phyloP scores from a whole-genome alignment of 768 basidiomycete species.

The Phanerodontia chrysosporium region DNA sequence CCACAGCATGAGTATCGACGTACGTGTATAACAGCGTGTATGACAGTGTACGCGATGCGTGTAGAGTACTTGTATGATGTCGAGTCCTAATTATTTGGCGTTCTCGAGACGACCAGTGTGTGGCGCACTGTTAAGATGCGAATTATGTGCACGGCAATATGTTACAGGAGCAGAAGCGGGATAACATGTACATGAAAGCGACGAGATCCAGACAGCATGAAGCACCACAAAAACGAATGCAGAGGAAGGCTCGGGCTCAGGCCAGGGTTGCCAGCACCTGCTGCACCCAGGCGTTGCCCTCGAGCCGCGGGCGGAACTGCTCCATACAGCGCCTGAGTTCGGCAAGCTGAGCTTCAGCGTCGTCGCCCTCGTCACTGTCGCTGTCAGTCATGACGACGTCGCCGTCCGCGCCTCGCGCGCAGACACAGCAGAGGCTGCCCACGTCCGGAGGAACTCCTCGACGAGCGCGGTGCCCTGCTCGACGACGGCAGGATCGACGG shows the following conservation, averaged over 20 bases:
- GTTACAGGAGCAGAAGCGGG: background rate
- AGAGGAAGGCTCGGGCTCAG: background rate
- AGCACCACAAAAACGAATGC: background rate
- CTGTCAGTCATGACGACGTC: constrained; percentile 52
- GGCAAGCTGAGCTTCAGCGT: constrained; percentile 33
- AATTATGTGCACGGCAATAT: no score
- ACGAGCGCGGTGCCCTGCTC: constrained; percentile 81
- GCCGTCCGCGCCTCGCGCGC: constrained; percentile 30
- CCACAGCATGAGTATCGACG: background rate
- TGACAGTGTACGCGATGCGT: background rate
- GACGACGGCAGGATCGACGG: no score
- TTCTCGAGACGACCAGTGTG: background rate
- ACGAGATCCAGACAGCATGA: background rate
- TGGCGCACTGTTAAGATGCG: no score
- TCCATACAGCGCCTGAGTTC: constrained; percentile 60
- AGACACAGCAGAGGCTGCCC: constrained; percentile 39
- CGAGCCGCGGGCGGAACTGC: constrained; percentile 62
- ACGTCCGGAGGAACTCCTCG: constrained; percentile 69
- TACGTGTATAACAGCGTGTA: background rate
- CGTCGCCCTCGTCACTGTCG: constrained; percentile 29
- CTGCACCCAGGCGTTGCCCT: constrained; percentile 76
- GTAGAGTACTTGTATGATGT: background rate
- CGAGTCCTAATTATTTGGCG: background rate
- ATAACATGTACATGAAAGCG: background rate
- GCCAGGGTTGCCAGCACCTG: constrained; percentile 41